Evolutionary conservation across 495 filamentous ascomycete genomes (phyloP), one percentile per base, ranked within the genome.

Genomic region (Halenospora varia): DNA sequence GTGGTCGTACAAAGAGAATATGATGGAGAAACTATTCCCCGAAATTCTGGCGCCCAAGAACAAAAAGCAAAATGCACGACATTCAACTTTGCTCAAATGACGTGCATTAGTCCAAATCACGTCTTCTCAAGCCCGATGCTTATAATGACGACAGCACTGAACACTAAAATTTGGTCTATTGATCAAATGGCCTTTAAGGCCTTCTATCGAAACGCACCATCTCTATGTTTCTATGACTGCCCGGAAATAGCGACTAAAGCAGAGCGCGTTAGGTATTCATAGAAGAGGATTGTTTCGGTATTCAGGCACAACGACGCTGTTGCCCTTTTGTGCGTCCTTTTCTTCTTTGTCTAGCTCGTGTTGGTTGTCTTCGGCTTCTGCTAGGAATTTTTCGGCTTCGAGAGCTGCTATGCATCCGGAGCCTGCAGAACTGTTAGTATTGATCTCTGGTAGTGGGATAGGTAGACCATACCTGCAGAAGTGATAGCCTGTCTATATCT

Each of bases 401-500:
- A 98, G 79, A 15, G 93, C 94, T 46, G 94, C 94, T 66, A 96
- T 84, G 70, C 94, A 98, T 62, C 94, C 94, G 58, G 93, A 88
- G 20, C 92, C 92, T 95, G 47, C 42, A 15, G 23, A 26, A 25
- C 4, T 45, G 18, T 53, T 29, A 53, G 29, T 13, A 20, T 6
- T n/a, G 23, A 4, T 22, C 41, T 53, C 48, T 6, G n/a, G 24
- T 6, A 47, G 11, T 25, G 25, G 25, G 24, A 15, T 35, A 35
- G 23, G 19, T 24, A 46, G 47, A 60, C 81, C 87, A 64, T 84
- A 92, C 93, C 93, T 66, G 94, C 94, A 78, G 90, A 96, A 51
- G 94, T 98, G 65, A 98, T 92, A 54, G 94, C 94, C 76, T 98
- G 94, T 68, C 95, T 82, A 73, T 99, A 99, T 65, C 88, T 85